These are phyloP conservation scores for Trichoderma polysporum DNA, from an alignment of 2,329 filamentous ascomycete genomes.

Conservation along the genomic window DNA sequence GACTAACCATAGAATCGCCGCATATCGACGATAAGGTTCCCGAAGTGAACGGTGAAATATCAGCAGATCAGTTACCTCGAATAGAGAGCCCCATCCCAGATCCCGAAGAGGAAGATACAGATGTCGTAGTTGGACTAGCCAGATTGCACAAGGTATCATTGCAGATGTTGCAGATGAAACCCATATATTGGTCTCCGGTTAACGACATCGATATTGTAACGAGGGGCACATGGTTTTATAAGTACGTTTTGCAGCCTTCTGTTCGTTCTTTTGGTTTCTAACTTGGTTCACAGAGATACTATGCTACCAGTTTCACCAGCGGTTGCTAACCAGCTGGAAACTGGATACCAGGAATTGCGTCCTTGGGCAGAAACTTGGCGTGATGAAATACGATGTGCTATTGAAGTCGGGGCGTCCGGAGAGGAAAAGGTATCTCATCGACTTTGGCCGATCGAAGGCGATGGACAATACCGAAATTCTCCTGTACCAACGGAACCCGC, in stretches of 20 bases:
- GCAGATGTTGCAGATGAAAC: conserved; percentile 83
- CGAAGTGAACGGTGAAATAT: conserved; percentile 15
- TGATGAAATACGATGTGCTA: conserved; percentile 84
- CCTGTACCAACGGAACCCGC: conserved; percentile 35
- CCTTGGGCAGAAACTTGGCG: conserved; percentile 92
- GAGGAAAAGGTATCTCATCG: conserved; percentile 87
- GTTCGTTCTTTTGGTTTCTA: conserved; percentile 15
- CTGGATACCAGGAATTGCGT: conserved; percentile 81
- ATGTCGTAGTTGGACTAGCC: conserved; percentile 85
- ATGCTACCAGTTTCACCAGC: conserved; percentile 85
- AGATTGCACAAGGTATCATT: conserved; percentile 84
- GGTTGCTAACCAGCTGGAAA: conserved; percentile 88
- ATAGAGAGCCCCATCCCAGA: conserved; percentile 6
- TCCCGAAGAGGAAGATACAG: conserved; percentile 38
- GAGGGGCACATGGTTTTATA: conserved; percentile 95
- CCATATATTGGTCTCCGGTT: conserved; percentile 95
- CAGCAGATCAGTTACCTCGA: conserved; percentile 16
- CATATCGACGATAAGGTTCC: background rate
- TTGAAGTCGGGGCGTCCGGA: conserved; percentile 84
- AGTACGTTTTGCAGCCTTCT: conserved; percentile 38
- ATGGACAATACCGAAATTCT: conserved; percentile 25
- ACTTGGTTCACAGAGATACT: conserved; percentile 57
- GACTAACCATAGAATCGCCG: background rate
- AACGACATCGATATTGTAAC: conserved; percentile 82
- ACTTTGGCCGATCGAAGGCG: conserved; percentile 68